These are phyloP conservation scores for Tricholoma terreum DNA, from an alignment of 768 basidiomycete species.

Conservation along the genomic window DNA sequence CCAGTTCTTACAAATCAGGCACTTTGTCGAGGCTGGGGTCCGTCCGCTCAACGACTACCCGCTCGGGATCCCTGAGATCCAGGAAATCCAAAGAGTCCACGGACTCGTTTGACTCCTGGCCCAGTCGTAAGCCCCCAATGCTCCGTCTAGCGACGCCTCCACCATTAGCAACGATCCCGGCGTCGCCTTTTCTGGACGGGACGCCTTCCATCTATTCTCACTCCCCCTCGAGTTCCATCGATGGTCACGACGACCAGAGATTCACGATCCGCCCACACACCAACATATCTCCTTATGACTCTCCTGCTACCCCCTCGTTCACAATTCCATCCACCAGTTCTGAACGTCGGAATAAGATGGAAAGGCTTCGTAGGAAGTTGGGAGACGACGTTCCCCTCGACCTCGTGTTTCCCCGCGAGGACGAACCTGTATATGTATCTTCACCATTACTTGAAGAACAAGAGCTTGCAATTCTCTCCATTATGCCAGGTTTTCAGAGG, in stretches of 20 bases:
- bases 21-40: slow-evolving; percentile 16
- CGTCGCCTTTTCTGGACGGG: slow-evolving; percentile 18
- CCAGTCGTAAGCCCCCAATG: slow-evolving; percentile 10
- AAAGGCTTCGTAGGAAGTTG: slow-evolving; percentile 55
- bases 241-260: slow-evolving; percentile 6
- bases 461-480: not conserved
- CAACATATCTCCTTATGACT: slow-evolving; percentile 17
- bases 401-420: slow-evolving; percentile 51
- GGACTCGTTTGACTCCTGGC: slow-evolving; percentile 9
- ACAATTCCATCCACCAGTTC: slow-evolving; percentile 38
- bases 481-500: not conserved
- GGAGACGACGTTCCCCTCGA: slow-evolving; percentile 61
- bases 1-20: not conserved
- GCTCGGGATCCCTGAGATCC: slow-evolving; percentile 10
- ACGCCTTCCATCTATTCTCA: slow-evolving; percentile 12
- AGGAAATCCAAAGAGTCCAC: slow-evolving; percentile 14
- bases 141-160: slow-evolving; percentile 19
- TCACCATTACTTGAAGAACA: not conserved
- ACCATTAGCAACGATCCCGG: slow-evolving; percentile 28
- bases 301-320: slow-evolving; percentile 35
- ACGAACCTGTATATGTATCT: not conserved
- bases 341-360: slow-evolving; percentile 57
- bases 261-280: slow-evolving; percentile 21
- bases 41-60: slow-evolving; percentile 13
- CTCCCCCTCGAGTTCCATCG: not conserved